These are phyloP conservation scores for Epithemia pelagica DNA, from an alignment of 108 stramenopile genomes.

Conservation along the genomic window DNA sequence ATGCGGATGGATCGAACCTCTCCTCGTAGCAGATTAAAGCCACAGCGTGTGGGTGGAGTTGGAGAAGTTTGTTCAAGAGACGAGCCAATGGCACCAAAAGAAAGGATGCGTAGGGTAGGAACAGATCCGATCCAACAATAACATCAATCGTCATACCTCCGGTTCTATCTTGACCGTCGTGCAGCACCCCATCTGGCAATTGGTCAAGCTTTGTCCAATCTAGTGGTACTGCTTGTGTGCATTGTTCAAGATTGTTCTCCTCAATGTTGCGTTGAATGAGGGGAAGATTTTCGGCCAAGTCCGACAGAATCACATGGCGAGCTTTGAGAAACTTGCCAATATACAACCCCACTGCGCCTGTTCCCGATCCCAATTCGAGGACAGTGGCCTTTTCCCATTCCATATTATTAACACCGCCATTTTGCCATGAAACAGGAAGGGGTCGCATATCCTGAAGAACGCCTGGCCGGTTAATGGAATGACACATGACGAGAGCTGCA, in stretches of 20 bases:
- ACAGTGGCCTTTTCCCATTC: not conserved
- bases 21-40: slow-evolving; percentile 10
- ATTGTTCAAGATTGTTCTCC: not conserved
- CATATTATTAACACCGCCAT: not conserved
- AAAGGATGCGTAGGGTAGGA: slow-evolving; percentile 4
- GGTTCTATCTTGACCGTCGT: not conserved
- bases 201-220: not conserved
- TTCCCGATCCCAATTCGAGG: slow-evolving; percentile 6
- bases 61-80: not conserved
- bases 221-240: not conserved
- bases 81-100: slow-evolving; percentile 3
- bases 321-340: not conserved
- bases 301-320: not conserved
- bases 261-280: slow-evolving; percentile 1
- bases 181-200: not conserved
- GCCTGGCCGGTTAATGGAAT: not conserved
- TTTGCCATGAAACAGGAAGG: not conserved
- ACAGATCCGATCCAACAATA: slow-evolving; percentile 6
- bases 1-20: not conserved
- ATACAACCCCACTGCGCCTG: slow-evolving; percentile 8
- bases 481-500: slow-evolving; percentile 2
- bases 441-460: not conserved
- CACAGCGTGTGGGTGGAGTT: too few species aligned
- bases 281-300: not conserved
- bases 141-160: not conserved